Base-by-base conservation (phyloP, 768 basidiomycete species). In the Favolaschia claudopus region DNA sequence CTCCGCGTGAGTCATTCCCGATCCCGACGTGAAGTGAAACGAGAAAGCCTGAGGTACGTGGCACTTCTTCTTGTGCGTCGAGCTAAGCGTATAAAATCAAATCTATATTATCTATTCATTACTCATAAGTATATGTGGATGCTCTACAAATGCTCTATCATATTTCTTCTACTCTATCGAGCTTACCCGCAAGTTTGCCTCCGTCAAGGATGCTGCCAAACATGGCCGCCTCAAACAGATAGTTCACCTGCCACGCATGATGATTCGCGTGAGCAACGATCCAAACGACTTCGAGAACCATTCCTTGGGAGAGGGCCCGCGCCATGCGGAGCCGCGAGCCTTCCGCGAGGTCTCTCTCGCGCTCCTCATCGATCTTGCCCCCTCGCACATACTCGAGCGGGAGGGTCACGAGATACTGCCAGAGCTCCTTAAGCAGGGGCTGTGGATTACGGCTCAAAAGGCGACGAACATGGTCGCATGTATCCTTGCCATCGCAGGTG, bases 141-240 rank as follows among this genome's bases (percentile, higher is more conserved):
- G n/a, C n/a, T 47, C 54, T 55, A 22, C n/a, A n/a, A n/a, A n/a
- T n/a, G n/a, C n/a, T n/a, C n/a, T n/a, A n/a, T n/a, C n/a, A n/a
- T n/a, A n/a, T n/a, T 34, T 45, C 36, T 37, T 55, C 54, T 46
- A 55, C 46, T 28, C 54, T 37, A 47, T 57, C 55, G 24, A 57
- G 47, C 22, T 33, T 29, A 32, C 55, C 55, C 14, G 40, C 43
- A 38, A 57, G 27, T 36, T 22, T 9, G 20, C 55, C 55, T 25
- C 49, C 47, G 24, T 57, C 55, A 37, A 57, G 47, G 24, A 57
- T 48, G 47, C 55, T 57, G 20, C 55, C 55, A 37, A 37, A 57
- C 55, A 57, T 57, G 25, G 55, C 55, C 31, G 55, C 55, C 55
- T 57, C 55, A 22, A 42, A 42, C 47, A 57, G 39, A 39, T 57